Base-by-base conservation (phyloP, 208 protist species). In the Histomonas meleagridis region DNA sequence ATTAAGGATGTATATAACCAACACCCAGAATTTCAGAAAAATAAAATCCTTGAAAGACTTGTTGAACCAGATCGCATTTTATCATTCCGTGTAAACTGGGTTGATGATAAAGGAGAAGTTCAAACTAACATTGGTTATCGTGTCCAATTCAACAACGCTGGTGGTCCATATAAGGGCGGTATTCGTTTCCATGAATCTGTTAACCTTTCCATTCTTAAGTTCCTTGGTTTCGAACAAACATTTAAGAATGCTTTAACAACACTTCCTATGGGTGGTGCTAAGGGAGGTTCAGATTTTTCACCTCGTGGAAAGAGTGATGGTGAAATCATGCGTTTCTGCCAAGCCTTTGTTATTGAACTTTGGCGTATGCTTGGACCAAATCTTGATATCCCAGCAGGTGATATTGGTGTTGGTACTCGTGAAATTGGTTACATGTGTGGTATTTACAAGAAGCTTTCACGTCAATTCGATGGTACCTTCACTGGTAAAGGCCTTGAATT, bases 201-300 rank as follows among this genome's bases (percentile, higher is more conserved):
- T 46, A 93, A 90, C 38, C 40, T 49, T 3, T 51, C 43, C 21
- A 78, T 93, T n/a, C 9, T 93, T 3, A 93, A 93, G 55, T 97
- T 98, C 92, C 94, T 98, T 16, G 97, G 96, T 90, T 98, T 98
- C 93, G 96, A 98, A 94, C 97, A 98, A 94, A 97, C 94, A 91
- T 97, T 97, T 92, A 98, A 97, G 94, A 98, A 98, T 93, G 94
- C 96, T 35, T 94, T 98, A 38, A 97, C 96, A 72, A 95, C 94
- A 53, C 94, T 97, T 49, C 95, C 96, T 43, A 96, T 98, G 93
- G 96, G 96, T 48, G 96, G 96, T 79, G 96, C 94, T 78, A 97
- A 97, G 94, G 97, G 97, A 86, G 96, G 96, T 65, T 96, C 96
- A 35, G 96, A 97, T 94, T 98, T 98, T 92, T 95, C 97, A 92